These are phyloP conservation scores for Lupinus albus DNA, from an alignment of 306 rosid genomes.

Conservation along the genomic window DNA sequence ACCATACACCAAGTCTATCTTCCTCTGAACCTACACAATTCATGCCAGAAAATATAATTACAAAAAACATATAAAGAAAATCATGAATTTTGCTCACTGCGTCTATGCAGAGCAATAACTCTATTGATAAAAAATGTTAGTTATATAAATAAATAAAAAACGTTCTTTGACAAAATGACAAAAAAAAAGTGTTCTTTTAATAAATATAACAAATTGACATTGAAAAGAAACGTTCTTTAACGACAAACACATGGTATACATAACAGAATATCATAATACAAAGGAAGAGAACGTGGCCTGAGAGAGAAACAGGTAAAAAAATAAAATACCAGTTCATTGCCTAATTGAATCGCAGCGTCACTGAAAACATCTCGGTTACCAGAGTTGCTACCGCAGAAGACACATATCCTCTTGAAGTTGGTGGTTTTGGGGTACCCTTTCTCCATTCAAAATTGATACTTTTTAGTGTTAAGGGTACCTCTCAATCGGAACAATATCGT, in stretches of 20 bases:
- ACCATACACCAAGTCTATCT: constrained; percentile 87
- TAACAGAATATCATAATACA: constrained; percentile 7
- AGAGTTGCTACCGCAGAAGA: constrained; percentile 94
- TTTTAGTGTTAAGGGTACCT: background rate
- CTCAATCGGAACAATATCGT: background rate
- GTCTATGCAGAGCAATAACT: constrained; percentile 25
- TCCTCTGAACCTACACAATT: constrained; percentile 70
- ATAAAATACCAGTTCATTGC: constrained; percentile 78
- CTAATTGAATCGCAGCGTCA: constrained; percentile 82
- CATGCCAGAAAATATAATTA: background rate
- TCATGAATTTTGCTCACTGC: background rate
- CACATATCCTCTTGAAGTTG: constrained; percentile 81
- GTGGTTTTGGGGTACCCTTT: constrained; percentile 49
- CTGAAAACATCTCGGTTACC: constrained; percentile 79
- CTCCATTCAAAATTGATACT: constrained; percentile 65
- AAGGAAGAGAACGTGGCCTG: constrained; percentile 22
- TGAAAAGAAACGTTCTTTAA: constrained; percentile 16
- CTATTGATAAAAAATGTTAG: constrained; percentile 17
- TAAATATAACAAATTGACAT: constrained; percentile 7
- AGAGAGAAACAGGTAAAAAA: background rate
- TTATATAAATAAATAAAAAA: background rate
- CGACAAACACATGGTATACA: constrained; percentile 32
- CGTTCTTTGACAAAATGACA: background rate
- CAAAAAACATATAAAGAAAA: background rate
- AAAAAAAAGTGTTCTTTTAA: background rate